Evolutionary conservation across 352 stramenopile genomes (phyloP).

Genomic region (Halophytophthora polymorphica): DNA sequence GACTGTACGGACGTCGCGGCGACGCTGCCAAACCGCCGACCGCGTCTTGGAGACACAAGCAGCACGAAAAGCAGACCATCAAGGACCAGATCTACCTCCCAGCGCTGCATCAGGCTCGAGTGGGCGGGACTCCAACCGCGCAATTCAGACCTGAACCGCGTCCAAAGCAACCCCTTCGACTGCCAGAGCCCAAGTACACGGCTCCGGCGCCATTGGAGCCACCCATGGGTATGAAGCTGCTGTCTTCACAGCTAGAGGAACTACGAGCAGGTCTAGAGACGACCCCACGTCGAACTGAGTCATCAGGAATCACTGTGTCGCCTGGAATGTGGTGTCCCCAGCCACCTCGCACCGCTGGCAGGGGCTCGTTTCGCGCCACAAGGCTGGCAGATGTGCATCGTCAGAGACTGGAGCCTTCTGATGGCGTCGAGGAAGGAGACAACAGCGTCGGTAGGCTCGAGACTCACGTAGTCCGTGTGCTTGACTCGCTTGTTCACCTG

Average conservation of each 20-base stretch:
- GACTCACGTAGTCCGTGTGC: conserved; percentile 19
- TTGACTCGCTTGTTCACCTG: conserved; percentile 11
- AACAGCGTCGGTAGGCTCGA: conserved; percentile 32
- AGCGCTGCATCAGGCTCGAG: conserved; percentile 9
- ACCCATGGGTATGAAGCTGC: conserved; percentile 27
- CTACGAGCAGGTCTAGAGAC: conserved; percentile 29
- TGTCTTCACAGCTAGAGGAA: conserved; percentile 37
- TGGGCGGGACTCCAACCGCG: conserved; percentile 2
- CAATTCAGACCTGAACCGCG: not conserved
- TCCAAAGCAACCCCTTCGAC: not conserved
- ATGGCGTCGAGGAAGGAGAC: conserved; percentile 15
- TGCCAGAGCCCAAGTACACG: not conserved
- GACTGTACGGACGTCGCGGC: conserved; percentile 13
- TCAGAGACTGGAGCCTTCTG: not conserved
- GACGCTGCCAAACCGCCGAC: not conserved
- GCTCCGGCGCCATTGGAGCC: not conserved
- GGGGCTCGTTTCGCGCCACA: not conserved
- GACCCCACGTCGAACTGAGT: not conserved
- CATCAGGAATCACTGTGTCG: not conserved
- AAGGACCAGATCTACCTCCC: conserved; percentile 32
- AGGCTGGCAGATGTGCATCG: not conserved
- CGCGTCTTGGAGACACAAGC: conserved; percentile 5
- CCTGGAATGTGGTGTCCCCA: conserved; percentile 11
- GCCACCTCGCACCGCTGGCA: not conserved
- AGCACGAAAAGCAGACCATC: conserved; percentile 11